A percentile compares a stretch with the other conserved stretches of the same genome.
phyloP scores from a whole-genome alignment of 345 rosid genomes.

The sweet orange (Citrus sinensis) region DNA sequence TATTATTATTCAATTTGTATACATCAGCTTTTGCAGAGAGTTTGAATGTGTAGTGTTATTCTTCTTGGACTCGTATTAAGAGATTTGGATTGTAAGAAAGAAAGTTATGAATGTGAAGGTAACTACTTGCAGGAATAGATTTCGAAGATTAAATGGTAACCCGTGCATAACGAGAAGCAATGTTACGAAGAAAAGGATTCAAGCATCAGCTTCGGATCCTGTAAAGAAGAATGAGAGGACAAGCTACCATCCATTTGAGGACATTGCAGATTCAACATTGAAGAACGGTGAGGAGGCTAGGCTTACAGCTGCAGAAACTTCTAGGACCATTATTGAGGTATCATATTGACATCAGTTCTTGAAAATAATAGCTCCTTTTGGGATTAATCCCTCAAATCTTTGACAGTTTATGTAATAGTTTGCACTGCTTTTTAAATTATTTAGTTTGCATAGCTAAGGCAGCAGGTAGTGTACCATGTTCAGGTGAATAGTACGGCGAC shows the following conservation, averaged over 20 bases:
- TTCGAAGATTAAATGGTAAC: conserved; percentile 33
- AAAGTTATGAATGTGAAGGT: background rate
- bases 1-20: too few relatives aligned
- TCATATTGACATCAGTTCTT: conserved; percentile 30
- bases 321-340: conserved; percentile 91
- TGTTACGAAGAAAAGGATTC: conserved; percentile 44
- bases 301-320: conserved; percentile 72
- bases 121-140: conserved; percentile 40
- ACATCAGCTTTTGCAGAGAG: background rate
- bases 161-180: conserved; percentile 33
- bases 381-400: background rate
- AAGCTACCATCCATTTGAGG: conserved; percentile 84
- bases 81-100: background rate
- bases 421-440: background rate
- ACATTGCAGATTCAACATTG: conserved; percentile 47
- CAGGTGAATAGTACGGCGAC: conserved; percentile 90
- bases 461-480: conserved; percentile 53
- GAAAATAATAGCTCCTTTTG: conserved; percentile 1
- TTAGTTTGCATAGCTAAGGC: conserved; percentile 39
- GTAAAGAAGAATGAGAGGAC: conserved; percentile 42
- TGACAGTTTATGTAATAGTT: background rate
- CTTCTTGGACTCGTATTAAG: background rate
- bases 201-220: conserved; percentile 67
- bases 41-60: background rate
- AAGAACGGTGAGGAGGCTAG: conserved; percentile 38